Evolutionary conservation across 2,329 filamentous ascomycete genomes (phyloP).

Genomic region (Sordariomycetes sp.): DNA sequence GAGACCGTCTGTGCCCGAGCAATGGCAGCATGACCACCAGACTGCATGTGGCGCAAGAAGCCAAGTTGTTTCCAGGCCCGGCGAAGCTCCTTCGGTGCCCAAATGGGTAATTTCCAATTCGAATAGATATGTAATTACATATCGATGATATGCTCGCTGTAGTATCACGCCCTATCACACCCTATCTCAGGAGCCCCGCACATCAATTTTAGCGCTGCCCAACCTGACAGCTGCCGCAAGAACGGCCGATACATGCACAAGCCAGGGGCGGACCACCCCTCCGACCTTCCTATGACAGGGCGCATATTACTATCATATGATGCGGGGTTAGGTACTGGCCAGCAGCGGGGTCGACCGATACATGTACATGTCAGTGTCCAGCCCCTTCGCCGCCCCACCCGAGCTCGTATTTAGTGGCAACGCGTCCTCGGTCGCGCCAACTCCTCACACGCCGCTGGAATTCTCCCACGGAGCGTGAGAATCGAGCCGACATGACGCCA

Average conservation of each 20-base stretch:
- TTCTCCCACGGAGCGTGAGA: slow-evolving; percentile 7
- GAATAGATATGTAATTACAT: no score
- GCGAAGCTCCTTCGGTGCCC: no score
- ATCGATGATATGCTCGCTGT: no score
- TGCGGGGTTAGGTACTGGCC: neutral
- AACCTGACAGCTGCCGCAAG: neutral
- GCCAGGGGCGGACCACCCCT: neutral
- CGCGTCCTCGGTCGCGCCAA: neutral
- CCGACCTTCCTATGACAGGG: neutral
- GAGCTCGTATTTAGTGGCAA: neutral
- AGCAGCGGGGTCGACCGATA: neutral
- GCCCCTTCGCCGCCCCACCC: neutral
- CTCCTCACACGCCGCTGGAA: neutral
- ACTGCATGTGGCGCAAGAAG: no score
- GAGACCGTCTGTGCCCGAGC: no score
- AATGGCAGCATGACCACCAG: no score
- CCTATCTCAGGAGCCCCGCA: neutral
- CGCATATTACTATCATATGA: neutral
- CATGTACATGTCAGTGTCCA: neutral
- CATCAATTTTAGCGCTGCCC: neutral
- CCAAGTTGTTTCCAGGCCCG: no score
- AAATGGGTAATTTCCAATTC: no score
- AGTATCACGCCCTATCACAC: neutral
- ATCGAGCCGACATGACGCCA: slow-evolving; percentile 17
- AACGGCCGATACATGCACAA: neutral